These are phyloP conservation scores for Eucalyptus shirleyi DNA, from an alignment of 345 rosid species.

Conservation along the genomic window DNA sequence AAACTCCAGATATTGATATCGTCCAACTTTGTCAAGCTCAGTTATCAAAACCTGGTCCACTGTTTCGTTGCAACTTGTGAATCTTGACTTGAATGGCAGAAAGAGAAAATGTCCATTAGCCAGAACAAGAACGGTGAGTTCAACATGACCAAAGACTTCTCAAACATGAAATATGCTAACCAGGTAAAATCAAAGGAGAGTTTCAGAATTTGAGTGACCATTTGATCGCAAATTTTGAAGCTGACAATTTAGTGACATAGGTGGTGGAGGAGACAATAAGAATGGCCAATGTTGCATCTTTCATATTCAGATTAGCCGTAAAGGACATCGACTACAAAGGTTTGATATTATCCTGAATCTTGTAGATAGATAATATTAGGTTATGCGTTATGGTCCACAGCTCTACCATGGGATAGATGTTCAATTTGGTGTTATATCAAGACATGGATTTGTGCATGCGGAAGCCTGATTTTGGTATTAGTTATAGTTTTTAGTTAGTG, in stretches of 20 bases:
- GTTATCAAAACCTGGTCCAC: neutral
- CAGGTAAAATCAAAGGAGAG: neutral
- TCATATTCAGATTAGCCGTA: neutral
- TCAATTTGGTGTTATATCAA: neutral
- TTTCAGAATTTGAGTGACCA: neutral
- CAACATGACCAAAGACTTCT: conserved; percentile 15
- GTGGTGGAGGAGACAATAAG: conserved; percentile 26
- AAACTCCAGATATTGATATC: no score
- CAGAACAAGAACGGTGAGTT: conserved; percentile 11
- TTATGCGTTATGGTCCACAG: neutral
- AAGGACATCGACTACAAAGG: conserved; percentile 20
- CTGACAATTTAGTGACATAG: no score
- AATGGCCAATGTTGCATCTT: conserved; percentile 10
- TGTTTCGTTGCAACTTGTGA: neutral
- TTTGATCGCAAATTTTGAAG: neutral
- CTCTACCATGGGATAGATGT: neutral
- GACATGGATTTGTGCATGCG: neutral
- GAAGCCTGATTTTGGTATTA: no score
- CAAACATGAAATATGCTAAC: conserved; percentile 17
- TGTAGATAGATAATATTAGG: neutral
- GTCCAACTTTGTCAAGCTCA: no score
- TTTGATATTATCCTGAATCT: neutral
- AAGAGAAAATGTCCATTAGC: neutral
- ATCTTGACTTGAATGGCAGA: neutral
- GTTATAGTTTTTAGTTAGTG: no score